phyloP scores from a whole-genome alignment of 2,329 filamentous ascomycete genomes.

The Diaporthe eres region DNA sequence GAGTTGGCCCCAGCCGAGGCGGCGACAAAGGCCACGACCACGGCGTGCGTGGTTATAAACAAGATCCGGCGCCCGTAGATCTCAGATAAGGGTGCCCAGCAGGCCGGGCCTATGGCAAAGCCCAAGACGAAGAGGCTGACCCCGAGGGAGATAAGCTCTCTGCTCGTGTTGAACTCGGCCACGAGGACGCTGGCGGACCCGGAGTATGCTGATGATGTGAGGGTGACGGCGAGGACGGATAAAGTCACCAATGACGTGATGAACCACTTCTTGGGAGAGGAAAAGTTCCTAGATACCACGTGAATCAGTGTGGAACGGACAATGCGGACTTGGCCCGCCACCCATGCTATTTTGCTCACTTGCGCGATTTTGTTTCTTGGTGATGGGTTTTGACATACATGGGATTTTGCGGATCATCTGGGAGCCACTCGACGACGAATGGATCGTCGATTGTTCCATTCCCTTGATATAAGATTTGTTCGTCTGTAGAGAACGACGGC shows the following conservation, averaged over 20 bases:
- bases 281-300: constrained; percentile 44
- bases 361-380: background rate
- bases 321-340: background rate
- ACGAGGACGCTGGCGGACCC: constrained; percentile 57
- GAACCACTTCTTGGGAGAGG: constrained; percentile 55
- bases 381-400: constrained; percentile 45
- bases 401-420: constrained; percentile 59
- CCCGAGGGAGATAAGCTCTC: constrained; percentile 61
- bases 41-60: constrained; percentile 20
- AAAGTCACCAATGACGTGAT: constrained; percentile 56
- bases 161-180: constrained; percentile 54
- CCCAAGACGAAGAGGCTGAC: constrained; percentile 70
- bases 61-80: constrained; percentile 33
- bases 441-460: constrained; percentile 59
- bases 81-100: constrained; percentile 68
- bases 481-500: background rate
- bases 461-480: background rate
- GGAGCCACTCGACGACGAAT: constrained; percentile 60
- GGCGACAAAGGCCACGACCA: constrained; percentile 49
- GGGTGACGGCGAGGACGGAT: constrained; percentile 60
- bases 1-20: constrained; percentile 69
- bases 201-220: constrained; percentile 65
- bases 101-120: constrained; percentile 67
- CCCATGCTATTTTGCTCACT: background rate
- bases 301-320: background rate